Evolutionary conservation across 2,329 filamentous ascomycete genomes (phyloP).

Genomic region (Stachybotrys chlorohalonatus): DNA sequence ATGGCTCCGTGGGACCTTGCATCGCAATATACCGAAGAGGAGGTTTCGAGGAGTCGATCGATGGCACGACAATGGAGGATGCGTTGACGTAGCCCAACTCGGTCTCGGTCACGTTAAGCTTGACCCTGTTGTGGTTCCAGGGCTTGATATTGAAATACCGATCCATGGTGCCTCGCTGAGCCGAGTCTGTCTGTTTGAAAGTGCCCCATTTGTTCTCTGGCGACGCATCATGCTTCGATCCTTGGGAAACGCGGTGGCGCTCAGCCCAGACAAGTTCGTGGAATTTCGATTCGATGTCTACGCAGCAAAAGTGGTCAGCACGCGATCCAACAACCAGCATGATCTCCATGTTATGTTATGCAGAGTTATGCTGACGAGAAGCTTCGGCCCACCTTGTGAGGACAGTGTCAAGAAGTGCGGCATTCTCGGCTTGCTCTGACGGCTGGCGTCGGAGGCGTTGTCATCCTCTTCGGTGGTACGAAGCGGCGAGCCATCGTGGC

Average conservation of each 20-base stretch:
- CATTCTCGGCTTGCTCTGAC: constrained; percentile 12
- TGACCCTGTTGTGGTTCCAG: constrained; percentile 79
- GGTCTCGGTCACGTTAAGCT: constrained; percentile 66
- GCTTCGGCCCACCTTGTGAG: constrained; percentile 20
- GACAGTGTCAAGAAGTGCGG: constrained; percentile 30
- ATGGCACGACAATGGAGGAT: constrained; percentile 55
- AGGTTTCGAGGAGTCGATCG: constrained; percentile 26
- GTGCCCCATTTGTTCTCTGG: constrained; percentile 23
- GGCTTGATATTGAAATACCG: constrained; percentile 86
- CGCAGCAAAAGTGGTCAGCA: constrained; percentile 3
- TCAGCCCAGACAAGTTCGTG: constrained; percentile 45
- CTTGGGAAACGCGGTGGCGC: constrained; percentile 34
- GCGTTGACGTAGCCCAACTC: constrained; percentile 76
- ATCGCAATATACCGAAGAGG: constrained; percentile 75
- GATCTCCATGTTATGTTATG: background rate
- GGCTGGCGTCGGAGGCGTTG: constrained; percentile 1
- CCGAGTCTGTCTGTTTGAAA: constrained; percentile 22
- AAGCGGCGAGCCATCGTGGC: constrained; percentile 24
- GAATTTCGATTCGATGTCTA: constrained; percentile 43
- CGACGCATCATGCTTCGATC: constrained; percentile 23
- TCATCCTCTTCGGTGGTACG: constrained; percentile 11
- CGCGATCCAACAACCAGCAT: background rate
- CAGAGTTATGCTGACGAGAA: background rate
- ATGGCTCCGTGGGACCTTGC: constrained; percentile 74
- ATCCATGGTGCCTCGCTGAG: constrained; percentile 45